Conservation (phyloP, 2,329 filamentous ascomycete genomes). For the Myriosclerotinia curreyana region DNA sequence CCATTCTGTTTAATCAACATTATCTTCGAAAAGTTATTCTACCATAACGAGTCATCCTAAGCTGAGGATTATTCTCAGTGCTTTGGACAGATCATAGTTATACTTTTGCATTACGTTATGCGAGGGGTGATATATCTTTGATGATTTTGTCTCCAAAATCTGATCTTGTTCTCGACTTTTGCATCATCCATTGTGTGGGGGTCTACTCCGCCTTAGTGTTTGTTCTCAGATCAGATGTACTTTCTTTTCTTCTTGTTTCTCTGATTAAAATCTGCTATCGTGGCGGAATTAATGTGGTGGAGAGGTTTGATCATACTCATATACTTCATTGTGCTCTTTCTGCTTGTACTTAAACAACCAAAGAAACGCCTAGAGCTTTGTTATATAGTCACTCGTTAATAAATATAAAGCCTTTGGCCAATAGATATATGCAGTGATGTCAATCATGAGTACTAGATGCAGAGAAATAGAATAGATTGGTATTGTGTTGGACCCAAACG, state of each 20-base stretch:
- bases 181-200: slow-evolving; percentile 31
- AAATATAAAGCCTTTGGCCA: slow-evolving; percentile 32
- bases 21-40: slow-evolving; percentile 39
- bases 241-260: slow-evolving; percentile 24
- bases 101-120: slow-evolving; percentile 48
- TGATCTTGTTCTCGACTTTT: slow-evolving; percentile 32
- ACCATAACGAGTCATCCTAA: slow-evolving; percentile 57
- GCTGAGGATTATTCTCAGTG: slow-evolving; percentile 49
- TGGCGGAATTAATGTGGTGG: slow-evolving; percentile 31
- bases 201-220: slow-evolving; percentile 32
- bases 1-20: slow-evolving; percentile 39
- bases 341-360: slow-evolving; percentile 29
- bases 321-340: slow-evolving; percentile 34
- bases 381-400: slow-evolving; percentile 41
- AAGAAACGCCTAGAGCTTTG: slow-evolving; percentile 33
- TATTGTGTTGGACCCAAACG: background rate
- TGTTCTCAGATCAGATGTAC: slow-evolving; percentile 27
- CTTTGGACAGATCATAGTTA: slow-evolving; percentile 63
- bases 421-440: background rate
- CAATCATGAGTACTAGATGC: background rate
- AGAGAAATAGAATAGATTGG: background rate
- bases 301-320: slow-evolving; percentile 32
- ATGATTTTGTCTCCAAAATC: slow-evolving; percentile 29
- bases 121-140: slow-evolving; percentile 29
- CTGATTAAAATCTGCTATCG: slow-evolving; percentile 26